Percentiles rank a stretch among this genome's conserved stretches.
Conservation (phyloP, 2,329 filamentous ascomycete genomes). For the Botrytis medusae region DNA sequence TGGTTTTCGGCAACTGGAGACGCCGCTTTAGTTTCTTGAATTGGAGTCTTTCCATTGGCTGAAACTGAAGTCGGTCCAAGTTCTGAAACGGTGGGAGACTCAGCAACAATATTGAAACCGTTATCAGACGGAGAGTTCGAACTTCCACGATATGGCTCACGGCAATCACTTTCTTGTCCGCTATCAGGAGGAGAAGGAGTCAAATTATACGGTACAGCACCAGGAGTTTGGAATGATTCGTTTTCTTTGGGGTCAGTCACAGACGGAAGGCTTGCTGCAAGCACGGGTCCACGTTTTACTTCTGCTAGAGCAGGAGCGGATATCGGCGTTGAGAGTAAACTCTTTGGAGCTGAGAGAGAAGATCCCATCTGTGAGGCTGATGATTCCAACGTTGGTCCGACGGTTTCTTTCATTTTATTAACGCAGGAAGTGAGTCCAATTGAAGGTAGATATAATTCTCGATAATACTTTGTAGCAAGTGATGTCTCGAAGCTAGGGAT, state of each 20-base stretch:
- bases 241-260: neutral
- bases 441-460: conserved; percentile 11
- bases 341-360: neutral
- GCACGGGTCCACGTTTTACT: neutral
- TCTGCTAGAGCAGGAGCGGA: neutral
- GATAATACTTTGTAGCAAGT: conserved; percentile 1
- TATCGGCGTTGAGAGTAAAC: neutral
- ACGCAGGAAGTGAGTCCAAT: neutral
- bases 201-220: conserved; percentile 10
- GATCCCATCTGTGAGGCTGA: neutral
- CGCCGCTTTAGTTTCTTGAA: neutral
- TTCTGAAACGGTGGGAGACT: neutral
- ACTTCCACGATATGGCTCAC: neutral
- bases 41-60: neutral
- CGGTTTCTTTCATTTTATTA: neutral
- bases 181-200: neutral
- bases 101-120: neutral
- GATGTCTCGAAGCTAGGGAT: neutral
- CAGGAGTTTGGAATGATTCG: neutral
- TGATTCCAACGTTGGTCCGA: neutral
- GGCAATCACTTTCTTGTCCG: neutral
- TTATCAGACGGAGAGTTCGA: neutral
- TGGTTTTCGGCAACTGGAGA: neutral
- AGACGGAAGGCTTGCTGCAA: neutral
- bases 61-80: neutral